phyloP scores from a whole-genome alignment of 2,329 filamentous ascomycete species.

The Diaporthe sp. region DNA sequence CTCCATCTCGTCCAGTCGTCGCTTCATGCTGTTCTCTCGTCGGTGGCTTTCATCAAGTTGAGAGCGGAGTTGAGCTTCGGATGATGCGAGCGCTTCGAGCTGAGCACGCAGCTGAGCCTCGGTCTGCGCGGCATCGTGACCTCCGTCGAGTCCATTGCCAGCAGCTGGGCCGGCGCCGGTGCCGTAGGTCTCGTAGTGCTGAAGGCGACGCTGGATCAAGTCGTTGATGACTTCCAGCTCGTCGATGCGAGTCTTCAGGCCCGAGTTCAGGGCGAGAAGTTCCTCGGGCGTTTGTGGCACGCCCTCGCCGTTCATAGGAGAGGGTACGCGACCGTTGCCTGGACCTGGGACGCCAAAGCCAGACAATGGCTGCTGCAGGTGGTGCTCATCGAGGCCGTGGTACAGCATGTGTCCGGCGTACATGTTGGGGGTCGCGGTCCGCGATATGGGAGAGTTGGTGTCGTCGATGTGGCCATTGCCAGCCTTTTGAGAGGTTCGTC shows the following conservation, averaged over 20 bases:
- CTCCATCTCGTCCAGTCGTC: conserved; percentile 84
- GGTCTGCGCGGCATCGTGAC: conserved; percentile 73
- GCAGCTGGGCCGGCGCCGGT: conserved; percentile 60
- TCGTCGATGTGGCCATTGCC: conserved; percentile 81
- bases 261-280: conserved; percentile 83
- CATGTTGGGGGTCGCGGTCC: conserved; percentile 82
- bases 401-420: conserved; percentile 84
- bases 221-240: conserved; percentile 97
- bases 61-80: conserved; percentile 63
- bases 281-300: conserved; percentile 84
- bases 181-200: conserved; percentile 77
- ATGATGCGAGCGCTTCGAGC: conserved; percentile 60
- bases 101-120: conserved; percentile 70
- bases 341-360: conserved; percentile 66
- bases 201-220: conserved; percentile 80
- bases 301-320: conserved; percentile 72
- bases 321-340: conserved; percentile 64
- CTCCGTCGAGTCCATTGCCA: conserved; percentile 49
- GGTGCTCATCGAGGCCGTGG: conserved; percentile 80
- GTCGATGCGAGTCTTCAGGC: conserved; percentile 93
- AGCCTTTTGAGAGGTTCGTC: conserved; percentile 78
- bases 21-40: conserved; percentile 85
- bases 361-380: conserved; percentile 71
- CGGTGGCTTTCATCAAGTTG: conserved; percentile 83
- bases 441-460: conserved; percentile 83